These are phyloP conservation scores for Heritiera fomes DNA, from an alignment of 345 rosid genomes.

Conservation along the genomic window DNA sequence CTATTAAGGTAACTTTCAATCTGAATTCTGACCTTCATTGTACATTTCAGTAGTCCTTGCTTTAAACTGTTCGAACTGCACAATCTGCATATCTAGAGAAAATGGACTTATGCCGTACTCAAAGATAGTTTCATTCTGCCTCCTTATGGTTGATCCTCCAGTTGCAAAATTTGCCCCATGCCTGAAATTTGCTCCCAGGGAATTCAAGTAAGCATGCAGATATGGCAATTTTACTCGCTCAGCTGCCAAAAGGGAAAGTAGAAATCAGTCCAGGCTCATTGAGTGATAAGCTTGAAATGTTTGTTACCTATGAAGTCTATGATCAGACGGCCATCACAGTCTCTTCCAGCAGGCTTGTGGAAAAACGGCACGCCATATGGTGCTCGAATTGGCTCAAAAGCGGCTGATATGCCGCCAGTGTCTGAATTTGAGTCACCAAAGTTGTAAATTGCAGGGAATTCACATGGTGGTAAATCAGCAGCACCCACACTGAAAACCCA, in stretches of 20 bases:
- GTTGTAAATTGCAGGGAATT: constrained; percentile 77
- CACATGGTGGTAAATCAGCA: constrained; percentile 40
- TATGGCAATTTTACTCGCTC: constrained; percentile 70
- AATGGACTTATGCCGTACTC: constrained; percentile 92
- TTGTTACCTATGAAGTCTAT: constrained; percentile 70
- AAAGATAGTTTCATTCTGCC: constrained; percentile 79
- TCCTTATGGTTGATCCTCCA: constrained; percentile 88
- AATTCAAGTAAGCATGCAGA: constrained; percentile 86
- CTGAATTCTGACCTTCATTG: constrained; percentile 43
- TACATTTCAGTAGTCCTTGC: constrained; percentile 54
- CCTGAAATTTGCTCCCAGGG: constrained; percentile 74
- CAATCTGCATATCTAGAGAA: constrained; percentile 82
- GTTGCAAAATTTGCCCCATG: constrained; percentile 95
- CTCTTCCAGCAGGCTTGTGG: constrained; percentile 68
- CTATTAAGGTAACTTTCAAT: background rate
- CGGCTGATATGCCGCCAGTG: constrained; percentile 81
- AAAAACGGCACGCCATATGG: constrained; percentile 68
- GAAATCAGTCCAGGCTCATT: background rate
- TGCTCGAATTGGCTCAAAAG: constrained; percentile 56
- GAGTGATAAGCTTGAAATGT: background rate
- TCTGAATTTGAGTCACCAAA: constrained; percentile 94
- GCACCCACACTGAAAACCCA: constrained; percentile 33
- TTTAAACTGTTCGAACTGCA: constrained; percentile 72
- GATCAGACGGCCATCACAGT: constrained; percentile 76
- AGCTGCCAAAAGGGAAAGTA: constrained; percentile 47